Conservation (phyloP, 768 basidiomycete genomes). For the Suillus spraguei region DNA sequence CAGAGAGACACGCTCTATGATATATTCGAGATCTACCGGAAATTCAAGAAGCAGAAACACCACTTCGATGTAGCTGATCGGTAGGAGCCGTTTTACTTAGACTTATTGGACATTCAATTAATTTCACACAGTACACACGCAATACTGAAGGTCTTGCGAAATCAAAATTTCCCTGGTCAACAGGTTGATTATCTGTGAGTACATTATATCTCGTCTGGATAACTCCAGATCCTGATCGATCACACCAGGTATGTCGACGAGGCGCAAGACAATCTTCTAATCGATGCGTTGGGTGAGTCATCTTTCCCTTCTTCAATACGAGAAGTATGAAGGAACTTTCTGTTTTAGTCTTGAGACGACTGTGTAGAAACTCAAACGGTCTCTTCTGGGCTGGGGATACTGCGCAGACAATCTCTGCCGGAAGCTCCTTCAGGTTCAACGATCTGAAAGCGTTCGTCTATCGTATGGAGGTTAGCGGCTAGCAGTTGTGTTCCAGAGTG, state of each 20-base stretch:
- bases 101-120: neutral
- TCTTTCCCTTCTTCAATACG: neutral
- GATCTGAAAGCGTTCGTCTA: slow-evolving; percentile 70
- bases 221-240: neutral
- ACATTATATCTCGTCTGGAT: neutral
- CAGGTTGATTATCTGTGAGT: slow-evolving; percentile 60
- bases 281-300: slow-evolving; percentile 58
- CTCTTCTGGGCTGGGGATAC: slow-evolving; percentile 83
- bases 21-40: slow-evolving; percentile 56
- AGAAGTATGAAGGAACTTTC: slow-evolving; percentile 6
- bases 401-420: slow-evolving; percentile 74
- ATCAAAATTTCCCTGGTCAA: slow-evolving; percentile 27
- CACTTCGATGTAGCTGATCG: slow-evolving; percentile 65
- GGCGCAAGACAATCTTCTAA: slow-evolving; percentile 69
- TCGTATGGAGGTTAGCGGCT: slow-evolving; percentile 53
- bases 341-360: slow-evolving; percentile 53
- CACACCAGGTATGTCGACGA: slow-evolving; percentile 68
- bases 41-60: slow-evolving; percentile 40
- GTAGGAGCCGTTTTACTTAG: slow-evolving; percentile 28
- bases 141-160: slow-evolving; percentile 41
- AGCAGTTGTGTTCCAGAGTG: neutral
- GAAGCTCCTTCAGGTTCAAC: slow-evolving; percentile 71
- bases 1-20: slow-evolving; percentile 52
- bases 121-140: slow-evolving; percentile 47
- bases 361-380: slow-evolving; percentile 66